Evolutionary conservation across 2,329 filamentous ascomycete genomes (phyloP).

Genomic region (Xylaria sp.): DNA sequence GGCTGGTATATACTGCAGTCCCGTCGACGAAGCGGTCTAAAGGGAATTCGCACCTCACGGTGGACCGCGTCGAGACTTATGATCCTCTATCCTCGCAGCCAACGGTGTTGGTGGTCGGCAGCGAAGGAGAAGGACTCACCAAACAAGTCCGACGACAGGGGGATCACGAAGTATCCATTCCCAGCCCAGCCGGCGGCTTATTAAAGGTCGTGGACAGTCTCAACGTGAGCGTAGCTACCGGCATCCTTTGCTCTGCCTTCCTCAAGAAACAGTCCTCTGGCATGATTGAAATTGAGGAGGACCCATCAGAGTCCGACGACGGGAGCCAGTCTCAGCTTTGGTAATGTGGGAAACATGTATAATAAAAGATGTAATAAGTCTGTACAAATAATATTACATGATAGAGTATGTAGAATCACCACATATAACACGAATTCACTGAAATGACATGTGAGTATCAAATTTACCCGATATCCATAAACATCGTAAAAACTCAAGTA

Average conservation of each 20-base stretch:
- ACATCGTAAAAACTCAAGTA: neutral
- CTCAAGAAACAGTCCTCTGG: slow-evolving; percentile 56
- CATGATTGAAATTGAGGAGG: slow-evolving; percentile 41
- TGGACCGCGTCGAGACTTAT: slow-evolving; percentile 60
- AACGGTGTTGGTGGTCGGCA: slow-evolving; percentile 83
- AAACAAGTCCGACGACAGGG: slow-evolving; percentile 72
- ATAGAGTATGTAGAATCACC: slow-evolving; percentile 14
- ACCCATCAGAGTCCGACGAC: slow-evolving; percentile 32
- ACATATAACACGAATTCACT: slow-evolving; percentile 2
- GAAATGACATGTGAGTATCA: neutral
- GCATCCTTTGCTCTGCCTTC: slow-evolving; percentile 78
- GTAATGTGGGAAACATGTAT: slow-evolving; percentile 33
- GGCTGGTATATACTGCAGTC: slow-evolving; percentile 85
- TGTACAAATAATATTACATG: slow-evolving; percentile 27
- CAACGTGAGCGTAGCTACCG: slow-evolving; percentile 91
- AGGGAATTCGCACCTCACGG: slow-evolving; percentile 59
- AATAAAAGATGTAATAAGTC: slow-evolving; percentile 28
- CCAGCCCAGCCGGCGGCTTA: slow-evolving; percentile 59
- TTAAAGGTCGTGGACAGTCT: slow-evolving; percentile 81
- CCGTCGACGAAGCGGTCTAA: slow-evolving; percentile 55
- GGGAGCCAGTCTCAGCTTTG: slow-evolving; percentile 39
- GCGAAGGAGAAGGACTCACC: slow-evolving; percentile 81
- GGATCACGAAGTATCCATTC: slow-evolving; percentile 75
- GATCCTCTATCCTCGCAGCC: slow-evolving; percentile 70
- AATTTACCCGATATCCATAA: slow-evolving; percentile 13